Conservation (phyloP, 768 basidiomycete genomes). For the Amyloporia xantha region DNA sequence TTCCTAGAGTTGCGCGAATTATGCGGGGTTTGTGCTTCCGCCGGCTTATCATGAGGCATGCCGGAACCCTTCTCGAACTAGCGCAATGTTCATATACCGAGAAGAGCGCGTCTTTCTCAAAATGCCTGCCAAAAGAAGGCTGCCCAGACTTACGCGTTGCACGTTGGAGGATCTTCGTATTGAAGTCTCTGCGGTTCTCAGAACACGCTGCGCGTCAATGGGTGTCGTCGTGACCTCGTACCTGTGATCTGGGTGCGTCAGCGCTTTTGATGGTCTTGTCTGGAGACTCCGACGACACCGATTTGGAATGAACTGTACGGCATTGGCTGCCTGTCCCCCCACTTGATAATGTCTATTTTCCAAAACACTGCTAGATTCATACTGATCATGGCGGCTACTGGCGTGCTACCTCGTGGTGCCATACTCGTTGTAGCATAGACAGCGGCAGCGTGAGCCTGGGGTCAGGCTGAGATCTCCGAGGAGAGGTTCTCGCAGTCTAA, state of each 20-base stretch:
- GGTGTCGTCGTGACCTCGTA: not conserved
- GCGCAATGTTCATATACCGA: not conserved
- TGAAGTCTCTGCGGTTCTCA: not conserved
- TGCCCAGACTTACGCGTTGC: not conserved
- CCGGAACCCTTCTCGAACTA: not conserved
- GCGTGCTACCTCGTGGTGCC: no score
- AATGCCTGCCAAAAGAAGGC: not conserved
- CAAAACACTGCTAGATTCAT: no score
- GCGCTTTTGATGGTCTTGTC: no score
- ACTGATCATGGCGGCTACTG: no score
- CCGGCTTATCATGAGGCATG: not conserved
- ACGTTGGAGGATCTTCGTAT: not conserved
- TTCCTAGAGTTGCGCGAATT: not conserved
- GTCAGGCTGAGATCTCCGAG: no score
- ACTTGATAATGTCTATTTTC: no score
- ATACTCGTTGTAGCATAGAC: no score
- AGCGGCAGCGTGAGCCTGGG: no score
- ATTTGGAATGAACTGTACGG: no score
- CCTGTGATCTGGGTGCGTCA: not conserved
- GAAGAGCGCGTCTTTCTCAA: not conserved
- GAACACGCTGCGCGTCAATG: not conserved
- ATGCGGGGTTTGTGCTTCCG: not conserved
- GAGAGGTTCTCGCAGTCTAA: no score
- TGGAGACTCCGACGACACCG: no score
- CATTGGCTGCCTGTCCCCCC: no score